Evolutionary conservation across 2,329 filamentous ascomycete genomes (phyloP).

Genomic region (Penicillium brasilianum): DNA sequence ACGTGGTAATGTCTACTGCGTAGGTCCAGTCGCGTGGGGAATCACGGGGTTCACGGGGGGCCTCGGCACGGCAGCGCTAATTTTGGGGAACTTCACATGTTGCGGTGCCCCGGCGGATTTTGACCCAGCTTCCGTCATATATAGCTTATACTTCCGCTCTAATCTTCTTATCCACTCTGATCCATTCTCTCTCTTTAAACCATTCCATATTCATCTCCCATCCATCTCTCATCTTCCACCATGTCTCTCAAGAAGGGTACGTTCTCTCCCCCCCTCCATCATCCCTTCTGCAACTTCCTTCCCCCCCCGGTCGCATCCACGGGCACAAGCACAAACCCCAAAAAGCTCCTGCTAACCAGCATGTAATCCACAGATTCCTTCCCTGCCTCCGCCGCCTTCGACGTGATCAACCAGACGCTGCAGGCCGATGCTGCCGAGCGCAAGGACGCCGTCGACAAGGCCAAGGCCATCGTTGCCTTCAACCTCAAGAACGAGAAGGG

Average conservation of each 20-base stretch:
- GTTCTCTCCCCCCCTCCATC: constrained; percentile 27
- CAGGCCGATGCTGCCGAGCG: constrained; percentile 71
- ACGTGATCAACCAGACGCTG: constrained; percentile 78
- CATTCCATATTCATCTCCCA: constrained; percentile 6
- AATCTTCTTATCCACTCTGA: background rate
- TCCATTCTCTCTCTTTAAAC: background rate
- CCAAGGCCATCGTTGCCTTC: constrained; percentile 86
- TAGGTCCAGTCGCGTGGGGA: constrained; percentile 8
- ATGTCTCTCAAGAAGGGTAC: constrained; percentile 78
- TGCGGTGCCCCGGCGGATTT: constrained; percentile 16
- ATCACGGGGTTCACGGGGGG: constrained; percentile 9
- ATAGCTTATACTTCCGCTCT: constrained; percentile 19
- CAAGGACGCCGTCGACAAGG: constrained; percentile 88
- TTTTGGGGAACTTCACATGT: constrained; percentile 33
- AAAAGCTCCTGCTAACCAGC: constrained; percentile 18
- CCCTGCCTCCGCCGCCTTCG: constrained; percentile 89
- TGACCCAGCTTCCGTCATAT: constrained; percentile 28
- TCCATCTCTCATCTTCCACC: constrained; percentile 35
- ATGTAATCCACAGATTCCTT: constrained; percentile 67
- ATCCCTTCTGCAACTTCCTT: background rate
- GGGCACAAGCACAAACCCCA: background rate
- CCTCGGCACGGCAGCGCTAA: constrained; percentile 25
- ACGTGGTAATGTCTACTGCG: no score
- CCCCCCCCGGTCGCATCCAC: background rate
- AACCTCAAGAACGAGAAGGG: constrained; percentile 85